phyloP scores from a whole-genome alignment of 2,329 filamentous ascomycete species.

The Hymenoscyphus albidus region DNA sequence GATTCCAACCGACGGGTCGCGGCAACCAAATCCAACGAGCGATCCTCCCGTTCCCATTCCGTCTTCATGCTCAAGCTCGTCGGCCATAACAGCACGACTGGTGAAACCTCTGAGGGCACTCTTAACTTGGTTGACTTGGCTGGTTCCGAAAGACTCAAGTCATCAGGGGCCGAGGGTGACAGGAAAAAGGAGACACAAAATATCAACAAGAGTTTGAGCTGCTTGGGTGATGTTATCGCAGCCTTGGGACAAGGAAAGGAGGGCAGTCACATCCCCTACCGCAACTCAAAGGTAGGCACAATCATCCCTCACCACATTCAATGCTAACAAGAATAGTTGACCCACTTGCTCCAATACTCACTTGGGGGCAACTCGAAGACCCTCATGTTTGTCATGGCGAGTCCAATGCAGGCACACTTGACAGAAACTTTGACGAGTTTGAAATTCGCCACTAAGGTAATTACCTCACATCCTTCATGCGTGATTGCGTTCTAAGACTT shows the following conservation, averaged over 20 bases:
- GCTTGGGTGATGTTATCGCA: constrained; percentile 89
- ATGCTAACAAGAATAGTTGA: constrained; percentile 53
- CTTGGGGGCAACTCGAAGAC: constrained; percentile 95
- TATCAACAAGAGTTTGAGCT: constrained; percentile 93
- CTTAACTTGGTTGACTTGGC: constrained; percentile 95
- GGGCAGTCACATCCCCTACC: constrained; percentile 80
- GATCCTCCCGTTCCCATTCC: constrained; percentile 89
- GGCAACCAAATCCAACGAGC: constrained; percentile 95
- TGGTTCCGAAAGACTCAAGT: constrained; percentile 84
- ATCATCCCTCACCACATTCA: not conserved
- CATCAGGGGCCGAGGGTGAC: constrained; percentile 81
- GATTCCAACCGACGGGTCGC: constrained; percentile 86
- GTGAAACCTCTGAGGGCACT: constrained; percentile 84
- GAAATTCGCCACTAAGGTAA: constrained; percentile 90
- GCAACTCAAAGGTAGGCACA: constrained; percentile 75
- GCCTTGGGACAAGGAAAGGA: constrained; percentile 81
- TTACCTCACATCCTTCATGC: not conserved
- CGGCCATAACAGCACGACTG: constrained; percentile 66
- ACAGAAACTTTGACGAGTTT: constrained; percentile 92
- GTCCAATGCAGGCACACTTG: constrained; percentile 83
- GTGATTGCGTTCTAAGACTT: constrained; percentile 7
- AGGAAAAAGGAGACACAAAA: constrained; percentile 91
- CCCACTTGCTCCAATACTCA: constrained; percentile 90
- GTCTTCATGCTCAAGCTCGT: constrained; percentile 86
- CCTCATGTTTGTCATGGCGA: constrained; percentile 99